Base-by-base conservation (phyloP, 345 rosid genomes). In the Eucalyptus sp. region DNA sequence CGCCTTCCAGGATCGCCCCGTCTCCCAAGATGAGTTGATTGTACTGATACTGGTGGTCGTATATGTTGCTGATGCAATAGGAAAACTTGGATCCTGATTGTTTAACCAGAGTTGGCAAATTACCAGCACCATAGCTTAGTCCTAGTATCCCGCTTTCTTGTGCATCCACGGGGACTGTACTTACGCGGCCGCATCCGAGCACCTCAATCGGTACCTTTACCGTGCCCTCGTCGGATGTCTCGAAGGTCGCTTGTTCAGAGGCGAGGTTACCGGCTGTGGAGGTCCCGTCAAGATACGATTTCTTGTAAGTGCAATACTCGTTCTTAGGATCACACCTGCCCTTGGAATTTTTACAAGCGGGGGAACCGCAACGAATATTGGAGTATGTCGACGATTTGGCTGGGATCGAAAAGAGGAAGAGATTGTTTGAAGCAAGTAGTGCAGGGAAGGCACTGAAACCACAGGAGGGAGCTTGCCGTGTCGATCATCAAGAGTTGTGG, bases 341-440 rank as follows among this genome's bases (percentile, higher is more conserved):
- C 10, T 24, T 5, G 20, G 44, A n/a, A 71, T 16, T 16, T 5
- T 5, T 0, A 71, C 44, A 33, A 71, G 10, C 43, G 20, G 4
- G 9, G 1, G 25, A 5, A 71, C 2, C 24, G 25, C 81, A 71
- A 5, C 4, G 13, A 17, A 33, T 71, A 17, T 33, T 33, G 81
- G 81, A 71, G 44, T 33, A 33, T 18, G 81, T 71, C 5, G 81
- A 71, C 13, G 44, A 71, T 71, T 33, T 17, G 81, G 44, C 24
- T 2, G 81, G 81, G 81, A 18, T 71, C 81, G 25, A 71, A 71
- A 71, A 71, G 44, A 8, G 81, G 81, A 71, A 20, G 44, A 33
- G 81, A 71, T 71, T 71, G 44, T 33, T 33, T 71, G 44, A 17
- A 33, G 44, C 81, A 71, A 33, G 22, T 10, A 8, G 24, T 68